Evolutionary conservation across 306 rosid genomes (phyloP).

Genomic region (Lathyrus sativus): DNA sequence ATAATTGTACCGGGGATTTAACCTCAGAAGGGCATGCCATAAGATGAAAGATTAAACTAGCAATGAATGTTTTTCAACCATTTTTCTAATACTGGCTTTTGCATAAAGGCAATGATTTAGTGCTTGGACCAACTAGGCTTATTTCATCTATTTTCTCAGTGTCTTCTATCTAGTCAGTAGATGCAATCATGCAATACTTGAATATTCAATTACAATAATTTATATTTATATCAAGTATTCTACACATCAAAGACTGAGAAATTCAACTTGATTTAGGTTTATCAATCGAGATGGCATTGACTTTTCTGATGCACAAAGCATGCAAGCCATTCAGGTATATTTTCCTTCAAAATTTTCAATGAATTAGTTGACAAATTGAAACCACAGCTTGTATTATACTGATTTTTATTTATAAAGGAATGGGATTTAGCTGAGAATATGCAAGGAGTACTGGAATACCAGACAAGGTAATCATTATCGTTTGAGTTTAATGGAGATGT

Average conservation of each 20-base stretch:
- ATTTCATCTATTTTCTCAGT: not conserved
- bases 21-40: slow-evolving; percentile 12
- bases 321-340: slow-evolving; percentile 93
- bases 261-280: slow-evolving; percentile 61
- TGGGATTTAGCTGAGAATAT: slow-evolving; percentile 97
- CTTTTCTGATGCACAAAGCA: slow-evolving; percentile 95
- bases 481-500: too few species aligned
- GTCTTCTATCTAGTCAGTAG: not conserved
- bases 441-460: slow-evolving; percentile 95
- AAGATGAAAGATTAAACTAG: slow-evolving; percentile 16
- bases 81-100: slow-evolving; percentile 8
- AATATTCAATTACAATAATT: not conserved
- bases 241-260: slow-evolving; percentile 26
- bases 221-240: slow-evolving; percentile 21
- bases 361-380: slow-evolving; percentile 38
- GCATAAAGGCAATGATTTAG: slow-evolving; percentile 3
- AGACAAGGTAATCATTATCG: slow-evolving; percentile 72
- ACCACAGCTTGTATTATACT: slow-evolving; percentile 31
- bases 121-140: not conserved
- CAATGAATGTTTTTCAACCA: not conserved
- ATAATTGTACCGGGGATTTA: slow-evolving; percentile 5
- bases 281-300: slow-evolving; percentile 92
- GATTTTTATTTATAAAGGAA: slow-evolving; percentile 57
- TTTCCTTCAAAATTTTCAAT: slow-evolving; percentile 33
- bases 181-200: not conserved